Percentiles rank a stretch among this genome's conserved stretches.
Evolutionary conservation across 2,329 filamentous ascomycete genomes (phyloP).

Genomic region (Colletotrichum magnum): DNA sequence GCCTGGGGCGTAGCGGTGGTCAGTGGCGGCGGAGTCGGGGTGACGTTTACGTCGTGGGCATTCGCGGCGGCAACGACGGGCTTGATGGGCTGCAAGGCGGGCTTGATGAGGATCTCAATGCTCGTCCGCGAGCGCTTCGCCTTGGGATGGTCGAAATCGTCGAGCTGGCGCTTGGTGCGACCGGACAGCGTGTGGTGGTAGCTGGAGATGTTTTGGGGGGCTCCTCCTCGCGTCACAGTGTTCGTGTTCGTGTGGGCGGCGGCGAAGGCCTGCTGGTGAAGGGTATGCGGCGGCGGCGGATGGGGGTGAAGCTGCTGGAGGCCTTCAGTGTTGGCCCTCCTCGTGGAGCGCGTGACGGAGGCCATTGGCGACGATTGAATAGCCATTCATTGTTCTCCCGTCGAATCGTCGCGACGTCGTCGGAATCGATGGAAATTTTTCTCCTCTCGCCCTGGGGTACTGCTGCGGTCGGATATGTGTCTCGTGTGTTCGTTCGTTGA

Average conservation of each 20-base stretch:
- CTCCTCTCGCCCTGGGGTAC: not conserved
- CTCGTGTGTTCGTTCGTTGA: constrained; percentile 30
- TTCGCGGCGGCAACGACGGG: constrained; percentile 35
- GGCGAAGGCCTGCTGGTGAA: constrained; percentile 44
- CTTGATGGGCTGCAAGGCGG: constrained; percentile 44
- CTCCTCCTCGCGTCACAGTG: constrained; percentile 46
- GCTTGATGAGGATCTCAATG: constrained; percentile 63
- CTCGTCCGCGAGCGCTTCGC: constrained; percentile 67
- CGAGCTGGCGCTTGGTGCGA: constrained; percentile 65
- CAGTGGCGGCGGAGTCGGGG: constrained; percentile 36
- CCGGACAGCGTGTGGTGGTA: constrained; percentile 51
- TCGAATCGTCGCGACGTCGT: constrained; percentile 33
- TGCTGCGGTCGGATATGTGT: constrained; percentile 14
- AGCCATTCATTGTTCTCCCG: constrained; percentile 48
- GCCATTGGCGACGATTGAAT: constrained; percentile 58
- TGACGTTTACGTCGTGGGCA: constrained; percentile 29
- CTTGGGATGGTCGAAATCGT: constrained; percentile 61
- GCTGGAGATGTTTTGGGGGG: constrained; percentile 51
- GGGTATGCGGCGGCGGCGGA: constrained; percentile 41
- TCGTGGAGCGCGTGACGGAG: constrained; percentile 65
- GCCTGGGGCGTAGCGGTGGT: constrained; percentile 33
- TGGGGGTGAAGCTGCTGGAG: constrained; percentile 51
- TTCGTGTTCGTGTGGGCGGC: constrained; percentile 45
- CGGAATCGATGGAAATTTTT: constrained; percentile 28
- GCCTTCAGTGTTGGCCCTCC: constrained; percentile 60